Evolutionary conservation across 345 rosid genomes (phyloP).

Genomic region (Salix dunnii): DNA sequence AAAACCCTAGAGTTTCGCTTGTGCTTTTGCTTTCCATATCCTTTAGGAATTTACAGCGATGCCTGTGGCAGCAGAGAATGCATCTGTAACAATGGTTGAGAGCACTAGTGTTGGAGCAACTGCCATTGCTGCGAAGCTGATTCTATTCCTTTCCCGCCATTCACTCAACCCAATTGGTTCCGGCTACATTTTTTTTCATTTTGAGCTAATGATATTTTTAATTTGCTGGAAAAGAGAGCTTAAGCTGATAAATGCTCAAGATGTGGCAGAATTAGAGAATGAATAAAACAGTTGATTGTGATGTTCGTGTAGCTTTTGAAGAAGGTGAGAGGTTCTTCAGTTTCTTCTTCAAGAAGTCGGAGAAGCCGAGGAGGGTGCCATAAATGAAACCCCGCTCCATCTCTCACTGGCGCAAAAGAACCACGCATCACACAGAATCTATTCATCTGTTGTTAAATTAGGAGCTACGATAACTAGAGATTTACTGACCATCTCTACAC

Average conservation of each 20-base stretch:
- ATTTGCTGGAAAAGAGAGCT: neutral
- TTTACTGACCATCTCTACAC: neutral
- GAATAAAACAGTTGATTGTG: slow-evolving; percentile 11
- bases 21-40: neutral
- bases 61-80: slow-evolving; percentile 61
- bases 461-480: neutral
- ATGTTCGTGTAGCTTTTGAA: slow-evolving; percentile 7
- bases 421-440: neutral
- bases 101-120: slow-evolving; percentile 49
- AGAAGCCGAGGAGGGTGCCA: slow-evolving; percentile 61
- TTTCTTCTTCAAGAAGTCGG: slow-evolving; percentile 67
- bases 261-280: neutral
- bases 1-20: neutral
- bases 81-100: slow-evolving; percentile 56
- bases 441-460: neutral
- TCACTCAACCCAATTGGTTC: slow-evolving; percentile 16
- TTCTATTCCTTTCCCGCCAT: slow-evolving; percentile 46
- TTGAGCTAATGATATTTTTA: neutral
- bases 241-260: neutral
- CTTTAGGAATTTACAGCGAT: slow-evolving; percentile 45
- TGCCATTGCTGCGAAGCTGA: slow-evolving; percentile 39
- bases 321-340: slow-evolving; percentile 24
- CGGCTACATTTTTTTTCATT: slow-evolving; percentile 10
- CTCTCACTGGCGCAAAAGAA: slow-evolving; percentile 34
- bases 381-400: slow-evolving; percentile 50